Evolutionary conservation across 2,329 filamentous ascomycete genomes (phyloP).

Genomic region (Laburnicola sp.): DNA sequence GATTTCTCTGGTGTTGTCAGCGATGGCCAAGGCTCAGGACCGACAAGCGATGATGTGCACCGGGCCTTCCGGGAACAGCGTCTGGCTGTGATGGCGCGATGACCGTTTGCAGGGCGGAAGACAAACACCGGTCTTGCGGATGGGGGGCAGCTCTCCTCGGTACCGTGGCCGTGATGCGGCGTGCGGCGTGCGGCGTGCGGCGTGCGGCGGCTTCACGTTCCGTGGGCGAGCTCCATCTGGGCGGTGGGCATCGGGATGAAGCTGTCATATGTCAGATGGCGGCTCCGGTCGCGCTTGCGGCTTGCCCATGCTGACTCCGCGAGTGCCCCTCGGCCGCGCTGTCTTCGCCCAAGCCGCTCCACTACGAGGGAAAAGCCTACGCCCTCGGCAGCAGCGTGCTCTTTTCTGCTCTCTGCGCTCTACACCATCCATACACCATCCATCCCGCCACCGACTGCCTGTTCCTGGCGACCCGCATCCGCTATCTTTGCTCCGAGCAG

Average conservation of each 20-base stretch:
- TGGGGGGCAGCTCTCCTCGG: not conserved
- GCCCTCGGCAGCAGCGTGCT: not conserved
- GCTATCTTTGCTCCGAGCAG: slow-evolving; percentile 5
- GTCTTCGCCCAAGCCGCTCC: not conserved
- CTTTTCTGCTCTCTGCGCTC: too few relatives aligned
- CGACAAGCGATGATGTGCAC: slow-evolving; percentile 11
- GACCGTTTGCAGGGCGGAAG: not conserved
- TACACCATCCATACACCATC: too few relatives aligned
- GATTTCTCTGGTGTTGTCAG: slow-evolving; percentile 28
- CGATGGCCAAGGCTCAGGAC: slow-evolving; percentile 24
- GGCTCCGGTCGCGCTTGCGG: too few relatives aligned
- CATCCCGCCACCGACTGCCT: not conserved
- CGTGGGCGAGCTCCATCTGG: not conserved
- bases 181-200: too few relatives aligned
- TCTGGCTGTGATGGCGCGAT: not conserved
- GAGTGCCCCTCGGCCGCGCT: slow-evolving; percentile 2
- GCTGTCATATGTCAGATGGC: not conserved
- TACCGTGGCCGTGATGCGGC: not conserved
- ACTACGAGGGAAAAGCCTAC: slow-evolving; percentile 1
- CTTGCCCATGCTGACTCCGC: not conserved
- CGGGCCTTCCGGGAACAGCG: slow-evolving; percentile 2
- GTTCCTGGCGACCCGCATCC: not conserved
- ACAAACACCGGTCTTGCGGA: not conserved
- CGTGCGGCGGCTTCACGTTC: not conserved
- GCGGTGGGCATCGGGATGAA: slow-evolving; percentile 2